Base-by-base conservation (phyloP, 768 basidiomycete genomes). In the Floccularia luteovirens region DNA sequence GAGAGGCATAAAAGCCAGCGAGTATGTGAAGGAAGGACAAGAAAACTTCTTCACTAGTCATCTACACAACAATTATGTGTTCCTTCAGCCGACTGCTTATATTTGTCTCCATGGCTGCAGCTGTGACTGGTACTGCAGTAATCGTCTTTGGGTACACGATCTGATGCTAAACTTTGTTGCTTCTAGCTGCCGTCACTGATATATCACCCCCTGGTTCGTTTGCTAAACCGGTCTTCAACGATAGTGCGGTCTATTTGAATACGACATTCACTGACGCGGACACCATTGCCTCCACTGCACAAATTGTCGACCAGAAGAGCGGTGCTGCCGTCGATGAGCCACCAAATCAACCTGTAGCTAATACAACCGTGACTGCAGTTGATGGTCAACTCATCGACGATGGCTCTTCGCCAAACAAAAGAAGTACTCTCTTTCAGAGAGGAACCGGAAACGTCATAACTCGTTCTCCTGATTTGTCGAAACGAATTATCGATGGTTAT, bases 291-390 rank as follows among this genome's bases (percentile, higher is more conserved):
- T 52, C 59, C 17, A 68, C 66, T 2, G 59, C 48, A 10, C 12
- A 38, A 4, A 45, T 55, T 17, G 63, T 72, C 22, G 53, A 67
- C 48, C 69, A 70, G 51, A 70, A 70, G 44, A 41, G 52, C 2
- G 60, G 64, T 3, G 61, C 63, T 0, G 43, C 44, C 2, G 48
- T 47, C 22, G 52, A 53, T 23, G 43, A 51, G 1, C 52, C 47
- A 1, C 69, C 70, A 0, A 48, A 66, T 42, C 55, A 56, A 5
- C 63, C 67, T 12, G 54, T 64, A 21, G 48, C 60, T 0, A 52
- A 56, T 2, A 70, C 67, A 1, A 44, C 48, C 1, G 54, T 74
- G 39, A 72, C 70, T 23, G 70, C 69, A 2, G 44, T 71, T 25
- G 70, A 74, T 48, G 72, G 72, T 5, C 39, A 55, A 21, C 44